Conservation (phyloP, 805 yeast species). For the Kregervanrija delftensis region DNA sequence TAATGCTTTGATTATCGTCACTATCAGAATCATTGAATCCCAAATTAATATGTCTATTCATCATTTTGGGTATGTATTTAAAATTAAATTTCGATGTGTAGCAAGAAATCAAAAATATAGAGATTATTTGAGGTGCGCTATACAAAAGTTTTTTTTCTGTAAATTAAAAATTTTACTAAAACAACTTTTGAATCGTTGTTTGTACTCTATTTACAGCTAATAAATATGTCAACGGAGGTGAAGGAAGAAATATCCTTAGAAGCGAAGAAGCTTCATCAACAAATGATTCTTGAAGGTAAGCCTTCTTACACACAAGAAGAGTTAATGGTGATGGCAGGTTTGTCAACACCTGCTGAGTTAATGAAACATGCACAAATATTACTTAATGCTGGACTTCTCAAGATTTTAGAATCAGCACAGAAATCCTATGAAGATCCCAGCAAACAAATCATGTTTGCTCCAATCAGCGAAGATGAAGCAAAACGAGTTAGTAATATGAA, state of each 20-base stretch:
- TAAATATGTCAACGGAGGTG: neutral
- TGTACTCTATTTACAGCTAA: neutral
- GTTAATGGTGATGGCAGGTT: slow-evolving; percentile 43
- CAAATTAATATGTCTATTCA: too few relatives aligned
- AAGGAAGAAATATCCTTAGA: slow-evolving; percentile 10
- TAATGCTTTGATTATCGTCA: too few relatives aligned
- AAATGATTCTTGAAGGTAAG: slow-evolving; percentile 49
- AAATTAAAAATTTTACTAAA: too few relatives aligned
- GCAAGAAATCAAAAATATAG: too few relatives aligned
- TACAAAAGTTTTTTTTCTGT: too few relatives aligned
- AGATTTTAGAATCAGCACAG: slow-evolving; percentile 58
- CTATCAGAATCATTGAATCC: too few relatives aligned
- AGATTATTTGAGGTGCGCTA: too few relatives aligned
- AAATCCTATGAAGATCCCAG: slow-evolving; percentile 2
- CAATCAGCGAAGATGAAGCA: slow-evolving; percentile 69
- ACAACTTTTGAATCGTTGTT: too few relatives aligned
- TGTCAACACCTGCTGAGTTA: slow-evolving; percentile 34
- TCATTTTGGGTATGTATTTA: too few relatives aligned
- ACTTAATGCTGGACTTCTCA: slow-evolving; percentile 47
- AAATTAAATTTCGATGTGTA: too few relatives aligned
- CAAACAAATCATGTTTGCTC: slow-evolving; percentile 60
- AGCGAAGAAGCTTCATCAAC: slow-evolving; percentile 53
- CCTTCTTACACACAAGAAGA: slow-evolving; percentile 63
- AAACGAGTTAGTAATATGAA: slow-evolving; percentile 68
- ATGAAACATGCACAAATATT: slow-evolving; percentile 40